Evolutionary conservation across 2,329 filamentous ascomycete genomes (phyloP).

Genomic region (Cercospora nicotianae): DNA sequence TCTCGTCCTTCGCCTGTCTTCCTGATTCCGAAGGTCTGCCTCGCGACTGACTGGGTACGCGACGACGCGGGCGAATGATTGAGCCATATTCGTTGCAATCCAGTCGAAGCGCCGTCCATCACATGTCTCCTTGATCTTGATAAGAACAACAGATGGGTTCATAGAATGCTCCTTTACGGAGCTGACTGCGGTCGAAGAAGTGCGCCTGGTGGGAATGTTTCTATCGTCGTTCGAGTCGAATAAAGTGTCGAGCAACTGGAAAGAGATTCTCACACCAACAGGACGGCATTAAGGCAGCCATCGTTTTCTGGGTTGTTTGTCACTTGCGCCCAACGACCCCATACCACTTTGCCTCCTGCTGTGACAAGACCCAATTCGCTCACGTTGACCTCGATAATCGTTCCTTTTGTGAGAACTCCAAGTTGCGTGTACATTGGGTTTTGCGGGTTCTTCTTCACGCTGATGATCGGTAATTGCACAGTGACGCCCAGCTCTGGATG

Average conservation of each 20-base stretch:
- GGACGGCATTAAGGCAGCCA: slow-evolving; percentile 52
- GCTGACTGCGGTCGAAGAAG: neutral
- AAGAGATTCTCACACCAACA: neutral
- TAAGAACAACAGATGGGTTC: neutral
- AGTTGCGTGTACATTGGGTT: slow-evolving; percentile 90
- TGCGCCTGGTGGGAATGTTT: neutral
- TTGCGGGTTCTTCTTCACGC: slow-evolving; percentile 81
- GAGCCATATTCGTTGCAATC: neutral
- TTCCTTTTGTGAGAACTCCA: slow-evolving; percentile 84
- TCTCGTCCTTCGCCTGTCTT: neutral
- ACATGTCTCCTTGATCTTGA: slow-evolving; percentile 1
- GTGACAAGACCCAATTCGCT: slow-evolving; percentile 89
- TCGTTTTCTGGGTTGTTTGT: slow-evolving; percentile 62
- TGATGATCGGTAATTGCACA: slow-evolving; percentile 68
- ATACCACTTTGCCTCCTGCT: slow-evolving; percentile 86
- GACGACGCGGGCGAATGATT: neutral
- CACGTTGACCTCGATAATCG: slow-evolving; percentile 87
- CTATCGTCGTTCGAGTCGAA: neutral
- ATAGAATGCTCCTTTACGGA: neutral
- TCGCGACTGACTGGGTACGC: neutral
- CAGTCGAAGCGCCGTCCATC: slow-evolving; percentile 11
- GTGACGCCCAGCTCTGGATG: slow-evolving; percentile 83
- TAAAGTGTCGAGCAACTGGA: neutral
- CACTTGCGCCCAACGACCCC: slow-evolving; percentile 80
- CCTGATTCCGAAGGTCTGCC: neutral